Evolutionary conservation across 169 alveolate genomes (phyloP), one percentile per base, ranked within the genome.

Genomic region (Plasmodium fragile): DNA sequence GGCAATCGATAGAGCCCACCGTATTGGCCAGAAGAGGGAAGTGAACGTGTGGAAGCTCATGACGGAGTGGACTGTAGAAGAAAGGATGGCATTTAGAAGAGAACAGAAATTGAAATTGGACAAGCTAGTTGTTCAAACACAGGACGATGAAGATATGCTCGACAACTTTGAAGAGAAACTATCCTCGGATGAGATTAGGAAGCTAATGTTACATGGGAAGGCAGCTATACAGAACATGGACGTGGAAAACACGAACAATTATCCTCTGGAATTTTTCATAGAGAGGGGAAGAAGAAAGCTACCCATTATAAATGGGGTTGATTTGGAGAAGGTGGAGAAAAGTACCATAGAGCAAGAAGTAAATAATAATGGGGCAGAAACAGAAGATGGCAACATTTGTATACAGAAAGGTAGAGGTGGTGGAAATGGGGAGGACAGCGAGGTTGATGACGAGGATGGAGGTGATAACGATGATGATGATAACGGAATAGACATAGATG

Each of bases 1-100:
- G 92, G 99, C 99, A 8, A 98, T 99, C 3, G 99, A 99, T 94
- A 97, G 99, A 82, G 99, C 99, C 10, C 99, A 99, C 95, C 96
- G 99, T 81, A 99, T 99, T 39, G 99, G 99, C 10, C 99, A 99
- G 97, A 98, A 99, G 59, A 98, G 99, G 84, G 98, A 96, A 73
- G 99, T 99, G 36, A 98, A 97, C 92, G 99, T 99, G 34, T 99
- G 99, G 98, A 97, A 99, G 55, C 95, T 99, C 81, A 97, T 99
- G 55, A 98, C 99, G 1, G 99, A 98, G 91, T 98, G 99, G 98
- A 98, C 99, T 13, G 99, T 99, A 5, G 99, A 99, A 95, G 99
- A 99, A 96, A 98, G 99, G 79, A 98, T 99, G 98, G 98, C 99
- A 6, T 98, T 98, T 93, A 97, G 99, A 81, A 98, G 99, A 30